Evolutionary conservation across 1,139 yeast genomes (phyloP), one percentile per base, ranked within the genome.

Genomic region (Trichomonascaceae sp.): DNA sequence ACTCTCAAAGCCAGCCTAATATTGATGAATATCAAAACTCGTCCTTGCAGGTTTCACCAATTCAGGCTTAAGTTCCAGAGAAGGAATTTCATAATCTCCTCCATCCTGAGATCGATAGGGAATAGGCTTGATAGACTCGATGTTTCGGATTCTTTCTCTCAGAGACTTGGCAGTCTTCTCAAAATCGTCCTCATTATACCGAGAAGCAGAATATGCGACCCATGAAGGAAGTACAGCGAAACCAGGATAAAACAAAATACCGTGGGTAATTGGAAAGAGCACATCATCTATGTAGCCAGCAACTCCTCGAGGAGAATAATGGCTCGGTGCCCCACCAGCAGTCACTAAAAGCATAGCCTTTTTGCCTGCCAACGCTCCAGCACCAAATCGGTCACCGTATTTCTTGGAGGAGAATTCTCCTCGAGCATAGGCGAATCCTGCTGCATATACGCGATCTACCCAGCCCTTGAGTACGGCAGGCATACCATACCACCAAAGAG

Each of bases 381-480:
- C 47, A n/a, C 52, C 52, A 19, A 43, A 50, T 17, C 52, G 39
- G 13, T 50, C 52, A 9, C 48, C 44, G 13, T 15, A 44, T 3
- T 27, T 13, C 1, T 43, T 50, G 2, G 19, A 36, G 15, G 30
- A 17, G 18, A 45, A 20, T 15, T 18, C 32, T 2, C 49, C 49
- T 12, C 47, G 48, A 38, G 32, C 43, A 27, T 43, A 50, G 6
- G 44, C 52, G 27, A 24, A 50, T 12, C 52, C 52, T 2, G 44
- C 24, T 1, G 43, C 12, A n/a, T 18, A 50, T 13, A 50, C 52
- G 13, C 52, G 22, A 13, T 50, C 52, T 20, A 50, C 32, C 52
- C 52, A 50, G 3, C 52, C 52, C 24, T 50, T 50, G 15, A 50
- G 44, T 8, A 50, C 44, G 15, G 52, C 52, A 19, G 52, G 52